phyloP scores from a whole-genome alignment of 306 rosid species.

The Quercus variabilis region DNA sequence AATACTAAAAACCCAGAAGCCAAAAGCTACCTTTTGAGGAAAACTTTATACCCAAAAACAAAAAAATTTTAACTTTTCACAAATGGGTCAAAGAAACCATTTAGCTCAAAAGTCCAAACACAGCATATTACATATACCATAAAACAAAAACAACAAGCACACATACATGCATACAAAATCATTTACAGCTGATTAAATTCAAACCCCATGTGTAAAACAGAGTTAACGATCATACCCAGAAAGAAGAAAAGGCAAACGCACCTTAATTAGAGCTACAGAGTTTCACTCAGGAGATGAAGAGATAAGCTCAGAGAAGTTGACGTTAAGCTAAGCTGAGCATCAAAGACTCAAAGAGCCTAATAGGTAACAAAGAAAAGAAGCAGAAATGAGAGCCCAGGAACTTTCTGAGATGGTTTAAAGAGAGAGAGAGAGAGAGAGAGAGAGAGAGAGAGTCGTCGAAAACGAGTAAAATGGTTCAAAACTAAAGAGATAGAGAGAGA shows the following conservation, averaged over 20 bases:
- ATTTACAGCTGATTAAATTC: neutral
- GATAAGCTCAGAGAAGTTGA: neutral
- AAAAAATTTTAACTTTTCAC: constrained; percentile 1
- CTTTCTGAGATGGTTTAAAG: constrained; percentile 17
- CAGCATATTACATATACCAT: neutral
- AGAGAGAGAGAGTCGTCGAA: constrained; percentile 30
- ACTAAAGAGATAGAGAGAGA: neutral
- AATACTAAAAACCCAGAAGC: neutral
- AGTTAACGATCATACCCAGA: neutral
- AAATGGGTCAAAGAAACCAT: neutral
- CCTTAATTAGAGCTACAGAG: constrained; percentile 19
- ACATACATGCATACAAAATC: neutral
- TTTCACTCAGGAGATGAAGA: neutral
- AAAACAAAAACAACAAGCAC: neutral
- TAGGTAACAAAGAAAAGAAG: neutral
- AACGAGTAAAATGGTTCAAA: constrained; percentile 28
- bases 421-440: neutral
- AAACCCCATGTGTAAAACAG: neutral
- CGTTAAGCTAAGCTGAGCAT: neutral
- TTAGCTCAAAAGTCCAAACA: neutral
- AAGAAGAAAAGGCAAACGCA: constrained; percentile 3
- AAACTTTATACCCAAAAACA: neutral
- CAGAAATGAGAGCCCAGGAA: neutral
- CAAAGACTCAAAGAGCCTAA: neutral
- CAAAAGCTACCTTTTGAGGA: neutral